These are phyloP conservation scores for Rhodofomes roseus DNA, from an alignment of 1,284 basidiomycete genomes.

Conservation along the genomic window DNA sequence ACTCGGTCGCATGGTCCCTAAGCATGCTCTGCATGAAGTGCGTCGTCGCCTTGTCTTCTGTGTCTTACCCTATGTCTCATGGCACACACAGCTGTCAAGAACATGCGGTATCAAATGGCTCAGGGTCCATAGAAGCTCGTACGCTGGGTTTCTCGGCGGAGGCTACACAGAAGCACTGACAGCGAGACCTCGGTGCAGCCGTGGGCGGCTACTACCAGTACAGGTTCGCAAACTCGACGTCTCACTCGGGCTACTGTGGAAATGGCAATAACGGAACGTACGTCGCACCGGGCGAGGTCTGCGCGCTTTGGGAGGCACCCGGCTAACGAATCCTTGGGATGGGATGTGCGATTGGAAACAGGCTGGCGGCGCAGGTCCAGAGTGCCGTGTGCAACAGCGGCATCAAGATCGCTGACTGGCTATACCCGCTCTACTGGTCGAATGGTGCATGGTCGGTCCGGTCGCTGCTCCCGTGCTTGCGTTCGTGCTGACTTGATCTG, in stretches of 20 bases:
- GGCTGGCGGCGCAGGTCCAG: conserved; percentile 15
- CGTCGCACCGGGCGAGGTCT: background rate
- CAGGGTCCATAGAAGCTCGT: background rate
- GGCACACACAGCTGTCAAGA: conserved; percentile 13
- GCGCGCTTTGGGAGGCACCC: background rate
- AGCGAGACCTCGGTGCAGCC: background rate
- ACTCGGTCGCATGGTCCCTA: conserved; percentile 15
- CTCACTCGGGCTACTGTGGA: background rate
- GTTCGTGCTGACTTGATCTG: background rate
- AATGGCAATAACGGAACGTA: conserved; percentile 13
- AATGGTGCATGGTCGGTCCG: conserved; percentile 13
- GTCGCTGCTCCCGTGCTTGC: background rate
- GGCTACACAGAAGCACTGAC: background rate
- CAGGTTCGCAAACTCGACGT: background rate
- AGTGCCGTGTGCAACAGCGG: conserved; percentile 16
- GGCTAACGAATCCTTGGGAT: background rate
- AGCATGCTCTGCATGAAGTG: conserved; percentile 22
- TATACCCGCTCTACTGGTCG: conserved; percentile 15
- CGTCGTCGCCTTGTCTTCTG: background rate
- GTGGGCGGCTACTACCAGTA: background rate
- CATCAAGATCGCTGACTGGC: conserved; percentile 15
- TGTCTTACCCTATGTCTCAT: background rate
- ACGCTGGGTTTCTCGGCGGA: background rate
- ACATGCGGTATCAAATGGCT: background rate
- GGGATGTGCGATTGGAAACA: background rate